phyloP scores from a whole-genome alignment of 179 eudicot genomes.

The Beta corolliflora region DNA sequence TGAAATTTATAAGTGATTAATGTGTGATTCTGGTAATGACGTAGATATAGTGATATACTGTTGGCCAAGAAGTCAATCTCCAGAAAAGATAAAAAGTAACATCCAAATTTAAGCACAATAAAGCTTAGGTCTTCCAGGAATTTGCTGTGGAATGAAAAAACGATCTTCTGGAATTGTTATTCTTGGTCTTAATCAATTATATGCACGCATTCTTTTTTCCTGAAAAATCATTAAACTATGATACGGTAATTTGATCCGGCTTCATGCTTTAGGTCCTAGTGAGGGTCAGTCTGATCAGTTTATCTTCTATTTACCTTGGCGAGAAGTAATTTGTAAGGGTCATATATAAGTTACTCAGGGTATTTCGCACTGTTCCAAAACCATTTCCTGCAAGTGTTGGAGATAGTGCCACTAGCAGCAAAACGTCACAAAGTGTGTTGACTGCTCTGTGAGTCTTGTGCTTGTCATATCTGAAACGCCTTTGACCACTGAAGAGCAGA shows the following conservation, averaged over 20 bases:
- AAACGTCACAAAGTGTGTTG: background rate
- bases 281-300: too few relatives aligned
- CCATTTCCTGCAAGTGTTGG: background rate
- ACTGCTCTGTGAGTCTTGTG: background rate
- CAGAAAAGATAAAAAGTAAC: background rate
- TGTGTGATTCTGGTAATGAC: background rate
- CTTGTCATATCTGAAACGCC: background rate
- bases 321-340: too few relatives aligned
- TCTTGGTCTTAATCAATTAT: background rate
- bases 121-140: background rate
- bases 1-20: background rate
- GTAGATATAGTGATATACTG: background rate
- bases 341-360: too few relatives aligned
- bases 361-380: background rate
- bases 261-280: too few relatives aligned
- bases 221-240: background rate
- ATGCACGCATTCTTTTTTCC: background rate
- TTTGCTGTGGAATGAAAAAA: background rate
- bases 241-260: too few relatives aligned
- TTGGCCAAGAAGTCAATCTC: background rate
- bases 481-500: background rate
- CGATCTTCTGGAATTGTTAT: background rate
- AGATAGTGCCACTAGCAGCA: background rate
- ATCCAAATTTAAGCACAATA: background rate
- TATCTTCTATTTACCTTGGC: too few relatives aligned